These are phyloP conservation scores for Cladosporium cucumerinum DNA, from an alignment of 2,329 filamentous ascomycete species.

Conservation along the genomic window DNA sequence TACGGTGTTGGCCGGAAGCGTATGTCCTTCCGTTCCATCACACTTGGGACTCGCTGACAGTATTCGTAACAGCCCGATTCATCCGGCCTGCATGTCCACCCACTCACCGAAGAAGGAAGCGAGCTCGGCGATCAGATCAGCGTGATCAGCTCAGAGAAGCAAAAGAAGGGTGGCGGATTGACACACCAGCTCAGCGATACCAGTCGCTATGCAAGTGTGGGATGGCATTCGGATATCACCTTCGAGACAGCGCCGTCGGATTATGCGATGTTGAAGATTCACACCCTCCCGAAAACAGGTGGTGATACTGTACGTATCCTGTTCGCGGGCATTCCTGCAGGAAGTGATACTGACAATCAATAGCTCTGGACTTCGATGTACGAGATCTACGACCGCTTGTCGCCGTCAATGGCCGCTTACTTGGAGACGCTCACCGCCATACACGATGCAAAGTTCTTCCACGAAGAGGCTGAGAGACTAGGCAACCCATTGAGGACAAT, in stretches of 20 bases:
- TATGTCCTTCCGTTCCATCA: conserved; percentile 22
- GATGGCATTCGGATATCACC: conserved; percentile 86
- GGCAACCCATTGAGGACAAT: conserved; percentile 9
- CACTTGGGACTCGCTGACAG: not conserved
- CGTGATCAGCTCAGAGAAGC: conserved; percentile 55
- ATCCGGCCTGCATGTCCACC: conserved; percentile 55
- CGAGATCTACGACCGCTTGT: conserved; percentile 64
- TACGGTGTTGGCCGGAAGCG: conserved; percentile 43
- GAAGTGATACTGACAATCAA: conserved; percentile 31
- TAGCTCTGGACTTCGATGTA: conserved; percentile 64
- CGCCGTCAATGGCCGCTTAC: conserved; percentile 54
- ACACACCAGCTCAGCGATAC: conserved; percentile 52
- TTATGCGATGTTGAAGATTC: conserved; percentile 81
- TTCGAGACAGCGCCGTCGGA: conserved; percentile 87
- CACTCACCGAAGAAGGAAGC: conserved; percentile 51
- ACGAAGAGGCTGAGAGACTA: conserved; percentile 20
- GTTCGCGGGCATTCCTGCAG: not conserved
- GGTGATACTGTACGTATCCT: conserved; percentile 67
- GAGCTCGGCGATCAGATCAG: conserved; percentile 56
- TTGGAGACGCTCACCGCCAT: conserved; percentile 58
- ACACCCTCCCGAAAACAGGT: conserved; percentile 74
- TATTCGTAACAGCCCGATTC: conserved; percentile 39
- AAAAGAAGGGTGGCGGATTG: conserved; percentile 54
- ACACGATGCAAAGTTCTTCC: conserved; percentile 36
- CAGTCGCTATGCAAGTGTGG: conserved; percentile 55